A percentile compares a stretch with the other conserved stretches of the same genome.
Conservation (phyloP, 129 eudicot genomes). For the Flaveria robusta region DNA sequence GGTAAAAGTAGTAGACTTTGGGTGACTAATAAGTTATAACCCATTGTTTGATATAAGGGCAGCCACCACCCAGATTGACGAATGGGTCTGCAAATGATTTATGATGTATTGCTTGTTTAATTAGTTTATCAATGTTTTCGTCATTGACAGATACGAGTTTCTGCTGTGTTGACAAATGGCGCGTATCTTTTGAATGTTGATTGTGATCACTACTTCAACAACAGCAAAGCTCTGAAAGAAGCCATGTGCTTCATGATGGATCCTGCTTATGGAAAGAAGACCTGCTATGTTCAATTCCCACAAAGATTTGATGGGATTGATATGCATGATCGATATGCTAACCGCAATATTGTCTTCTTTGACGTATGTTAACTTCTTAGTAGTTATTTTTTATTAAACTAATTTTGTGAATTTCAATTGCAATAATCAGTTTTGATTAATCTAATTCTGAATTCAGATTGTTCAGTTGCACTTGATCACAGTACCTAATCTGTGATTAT, state of each 20-base stretch:
- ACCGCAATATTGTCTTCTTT: slow-evolving; percentile 81
- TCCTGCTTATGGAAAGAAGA: slow-evolving; percentile 73
- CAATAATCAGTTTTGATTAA: background rate
- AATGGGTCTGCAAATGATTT: no score
- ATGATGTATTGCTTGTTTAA: background rate
- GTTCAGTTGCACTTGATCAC: background rate
- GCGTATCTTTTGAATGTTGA: slow-evolving; percentile 82
- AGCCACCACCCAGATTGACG: no score
- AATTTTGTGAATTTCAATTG: no score
- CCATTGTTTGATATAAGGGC: no score
- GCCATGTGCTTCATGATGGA: slow-evolving; percentile 97
- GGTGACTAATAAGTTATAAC: no score
- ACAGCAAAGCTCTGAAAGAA: slow-evolving; percentile 84
- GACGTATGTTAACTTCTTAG: slow-evolving; percentile 52
- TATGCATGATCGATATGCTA: slow-evolving; percentile 86
- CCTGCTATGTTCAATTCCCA: slow-evolving; percentile 87
- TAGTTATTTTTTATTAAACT: background rate
- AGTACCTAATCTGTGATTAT: background rate
- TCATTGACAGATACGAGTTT: slow-evolving; percentile 69
- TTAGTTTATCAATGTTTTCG: slow-evolving; percentile 3
- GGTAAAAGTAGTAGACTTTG: no score
- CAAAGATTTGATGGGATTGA: slow-evolving; percentile 93
- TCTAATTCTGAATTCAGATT: background rate
- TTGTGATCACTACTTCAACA: slow-evolving; percentile 94
- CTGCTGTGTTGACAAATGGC: slow-evolving; percentile 84